Evolutionary conservation across 2,329 filamentous ascomycete species (phyloP).

Genomic region (Apiospora malaysiana): DNA sequence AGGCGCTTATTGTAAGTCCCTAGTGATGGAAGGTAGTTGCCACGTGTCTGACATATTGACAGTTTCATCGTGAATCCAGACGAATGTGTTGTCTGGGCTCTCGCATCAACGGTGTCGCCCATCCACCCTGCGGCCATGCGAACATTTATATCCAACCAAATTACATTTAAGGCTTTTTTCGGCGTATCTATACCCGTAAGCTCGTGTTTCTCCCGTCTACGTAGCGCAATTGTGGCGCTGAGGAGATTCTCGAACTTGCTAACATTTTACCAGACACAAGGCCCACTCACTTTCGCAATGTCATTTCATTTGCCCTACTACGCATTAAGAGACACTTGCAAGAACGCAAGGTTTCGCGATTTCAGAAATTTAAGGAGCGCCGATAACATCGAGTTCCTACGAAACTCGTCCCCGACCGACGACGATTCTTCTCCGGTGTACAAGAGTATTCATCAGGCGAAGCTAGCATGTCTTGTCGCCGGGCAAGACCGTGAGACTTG

Average conservation of each 20-base stretch:
- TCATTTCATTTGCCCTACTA: not conserved
- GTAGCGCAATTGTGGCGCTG: too few species aligned
- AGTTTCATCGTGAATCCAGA: not conserved
- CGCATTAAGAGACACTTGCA: not conserved
- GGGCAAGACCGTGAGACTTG: not conserved
- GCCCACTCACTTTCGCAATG: not conserved
- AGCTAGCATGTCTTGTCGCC: not conserved
- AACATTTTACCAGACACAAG: not conserved
- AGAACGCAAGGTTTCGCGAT: not conserved
- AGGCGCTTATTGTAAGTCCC: not conserved
- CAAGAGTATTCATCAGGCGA: not conserved
- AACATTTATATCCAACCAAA: not conserved
- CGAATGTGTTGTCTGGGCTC: not conserved
- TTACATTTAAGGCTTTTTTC: not conserved
- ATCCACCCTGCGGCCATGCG: not conserved
- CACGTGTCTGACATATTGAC: not conserved
- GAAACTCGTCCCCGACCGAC: not conserved
- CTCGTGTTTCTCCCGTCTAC: not conserved
- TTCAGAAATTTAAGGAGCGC: not conserved
- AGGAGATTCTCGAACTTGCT: too few species aligned
- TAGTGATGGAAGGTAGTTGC: not conserved
- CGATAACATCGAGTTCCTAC: not conserved
- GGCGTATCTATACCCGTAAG: not conserved
- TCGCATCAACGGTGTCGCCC: not conserved
- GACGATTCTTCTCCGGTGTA: too few species aligned